Evolutionary conservation across 768 basidiomycete genomes (phyloP).

Genomic region (Coprinopsis strossmayeri): DNA sequence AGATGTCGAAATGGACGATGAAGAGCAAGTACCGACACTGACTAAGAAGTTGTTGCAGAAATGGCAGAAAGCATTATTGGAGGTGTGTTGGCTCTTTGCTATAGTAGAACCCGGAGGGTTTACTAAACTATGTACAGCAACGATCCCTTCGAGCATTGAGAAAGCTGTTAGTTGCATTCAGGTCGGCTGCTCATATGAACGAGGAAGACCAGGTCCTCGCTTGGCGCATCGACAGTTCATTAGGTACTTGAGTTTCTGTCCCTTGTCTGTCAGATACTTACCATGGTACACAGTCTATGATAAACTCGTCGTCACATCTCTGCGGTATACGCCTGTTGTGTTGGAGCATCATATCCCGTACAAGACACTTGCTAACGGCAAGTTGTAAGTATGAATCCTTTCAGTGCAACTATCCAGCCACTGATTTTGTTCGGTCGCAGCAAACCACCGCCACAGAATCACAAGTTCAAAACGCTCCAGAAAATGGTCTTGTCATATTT

Average conservation of each 20-base stretch:
- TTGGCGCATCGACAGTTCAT: slow-evolving; percentile 81
- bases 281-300: too few relatives aligned
- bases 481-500: slow-evolving; percentile 88
- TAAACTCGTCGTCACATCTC: slow-evolving; percentile 80
- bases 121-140: slow-evolving; percentile 41
- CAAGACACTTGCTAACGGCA: slow-evolving; percentile 75
- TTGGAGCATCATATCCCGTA: slow-evolving; percentile 84
- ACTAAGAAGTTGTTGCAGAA: slow-evolving; percentile 63
- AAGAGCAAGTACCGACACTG: slow-evolving; percentile 49
- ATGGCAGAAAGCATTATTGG: slow-evolving; percentile 88
- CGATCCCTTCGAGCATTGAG: slow-evolving; percentile 79
- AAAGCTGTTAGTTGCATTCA: slow-evolving; percentile 84
- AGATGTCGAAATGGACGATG: slow-evolving; percentile 30
- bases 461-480: slow-evolving; percentile 78
- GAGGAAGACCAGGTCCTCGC: slow-evolving; percentile 74
- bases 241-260: slow-evolving; percentile 39
- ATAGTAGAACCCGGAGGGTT: neutral
- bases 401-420: slow-evolving; percentile 3
- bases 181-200: slow-evolving; percentile 86
- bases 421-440: slow-evolving; percentile 36
- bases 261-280: too few relatives aligned
- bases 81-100: slow-evolving; percentile 39
- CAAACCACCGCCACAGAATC: slow-evolving; percentile 77
- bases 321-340: slow-evolving; percentile 88
- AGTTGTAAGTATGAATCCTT: slow-evolving; percentile 54